Percentiles rank a stretch among this genome's conserved stretches.
phyloP scores from a whole-genome alignment of 768 basidiomycete species.

The Hygrophorus pudorinus region DNA sequence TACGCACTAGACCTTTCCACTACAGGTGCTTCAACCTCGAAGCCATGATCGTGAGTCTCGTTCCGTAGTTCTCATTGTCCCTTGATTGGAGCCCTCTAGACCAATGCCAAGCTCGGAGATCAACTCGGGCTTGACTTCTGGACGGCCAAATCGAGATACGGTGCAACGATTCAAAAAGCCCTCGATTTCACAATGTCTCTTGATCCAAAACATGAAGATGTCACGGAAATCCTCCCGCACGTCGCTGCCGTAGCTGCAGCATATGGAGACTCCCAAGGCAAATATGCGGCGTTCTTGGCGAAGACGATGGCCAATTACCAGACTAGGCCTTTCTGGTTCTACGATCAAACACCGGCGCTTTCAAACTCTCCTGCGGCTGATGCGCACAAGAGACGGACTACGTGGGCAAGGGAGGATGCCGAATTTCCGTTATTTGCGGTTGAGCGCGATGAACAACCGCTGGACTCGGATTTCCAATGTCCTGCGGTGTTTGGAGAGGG shows the following conservation, averaged over 20 bases:
- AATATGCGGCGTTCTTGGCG: slow-evolving; percentile 40
- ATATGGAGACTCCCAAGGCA: slow-evolving; percentile 55
- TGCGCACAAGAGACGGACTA: slow-evolving; percentile 14
- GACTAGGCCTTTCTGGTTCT: slow-evolving; percentile 34
- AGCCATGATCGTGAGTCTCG: slow-evolving; percentile 49
- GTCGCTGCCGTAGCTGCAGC: slow-evolving; percentile 45
- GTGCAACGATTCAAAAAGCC: slow-evolving; percentile 49
- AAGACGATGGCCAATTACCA: slow-evolving; percentile 22
- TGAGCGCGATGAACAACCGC: no score
- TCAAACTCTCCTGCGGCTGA: slow-evolving; percentile 24
- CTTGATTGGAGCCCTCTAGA: slow-evolving; percentile 23
- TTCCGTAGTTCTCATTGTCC: neutral
- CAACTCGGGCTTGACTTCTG: slow-evolving; percentile 39
- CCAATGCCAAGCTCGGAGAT: slow-evolving; percentile 43
- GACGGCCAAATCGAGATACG: slow-evolving; percentile 37
- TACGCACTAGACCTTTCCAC: slow-evolving; percentile 54
- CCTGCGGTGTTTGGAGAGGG: slow-evolving; percentile 25
- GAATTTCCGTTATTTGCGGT: slow-evolving; percentile 14
- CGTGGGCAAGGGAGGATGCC: slow-evolving; percentile 4
- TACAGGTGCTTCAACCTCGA: slow-evolving; percentile 61
- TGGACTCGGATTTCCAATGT: no score
- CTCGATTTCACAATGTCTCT: slow-evolving; percentile 48
- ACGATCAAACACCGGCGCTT: slow-evolving; percentile 34
- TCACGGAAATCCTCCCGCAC: slow-evolving; percentile 43
- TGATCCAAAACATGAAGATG: slow-evolving; percentile 27